phyloP scores from a whole-genome alignment of 371 early-diverging fungal species.

The Mortierella sp. region DNA sequence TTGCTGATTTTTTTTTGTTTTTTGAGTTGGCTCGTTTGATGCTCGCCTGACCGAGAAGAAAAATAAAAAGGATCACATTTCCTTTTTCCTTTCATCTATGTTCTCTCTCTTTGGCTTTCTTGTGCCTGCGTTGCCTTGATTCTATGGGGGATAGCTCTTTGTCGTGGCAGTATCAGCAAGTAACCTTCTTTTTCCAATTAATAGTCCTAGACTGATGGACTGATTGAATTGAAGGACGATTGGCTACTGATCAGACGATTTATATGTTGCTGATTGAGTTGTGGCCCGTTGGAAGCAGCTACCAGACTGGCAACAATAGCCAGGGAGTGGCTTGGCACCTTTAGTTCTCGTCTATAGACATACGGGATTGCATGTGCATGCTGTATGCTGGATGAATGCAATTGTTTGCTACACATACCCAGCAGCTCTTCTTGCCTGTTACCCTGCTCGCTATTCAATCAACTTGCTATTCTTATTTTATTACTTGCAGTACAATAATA shows the following conservation, averaged over 20 bases:
- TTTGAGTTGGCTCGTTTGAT: constrained; percentile 7
- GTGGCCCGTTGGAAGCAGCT: too few species aligned
- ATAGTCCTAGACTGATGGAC: neutral
- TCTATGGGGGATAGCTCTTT: neutral
- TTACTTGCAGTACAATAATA: neutral
- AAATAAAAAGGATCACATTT: neutral
- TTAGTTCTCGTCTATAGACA: too few species aligned
- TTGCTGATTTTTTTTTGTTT: neutral
- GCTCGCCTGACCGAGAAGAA: constrained; percentile 14
- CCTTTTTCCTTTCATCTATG: neutral
- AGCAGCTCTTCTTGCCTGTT: neutral
- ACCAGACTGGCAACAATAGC: too few species aligned
- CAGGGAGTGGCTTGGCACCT: too few species aligned
- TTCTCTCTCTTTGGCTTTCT: neutral
- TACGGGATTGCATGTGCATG: too few species aligned
- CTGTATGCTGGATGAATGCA: too few species aligned
- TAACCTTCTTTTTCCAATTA: too few species aligned
- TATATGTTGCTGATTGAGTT: neutral
- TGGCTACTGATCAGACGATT: neutral
- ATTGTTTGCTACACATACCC: neutral
- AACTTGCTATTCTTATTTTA: neutral
- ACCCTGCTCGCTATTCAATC: neutral
- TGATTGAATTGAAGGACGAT: neutral
- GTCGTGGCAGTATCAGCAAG: too few species aligned
- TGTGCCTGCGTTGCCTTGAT: too few species aligned